A percentile compares a stretch with the other conserved stretches of the same genome.
Evolutionary conservation across 805 yeast species (phyloP).

Genomic region (Kuraishia ogatae): DNA sequence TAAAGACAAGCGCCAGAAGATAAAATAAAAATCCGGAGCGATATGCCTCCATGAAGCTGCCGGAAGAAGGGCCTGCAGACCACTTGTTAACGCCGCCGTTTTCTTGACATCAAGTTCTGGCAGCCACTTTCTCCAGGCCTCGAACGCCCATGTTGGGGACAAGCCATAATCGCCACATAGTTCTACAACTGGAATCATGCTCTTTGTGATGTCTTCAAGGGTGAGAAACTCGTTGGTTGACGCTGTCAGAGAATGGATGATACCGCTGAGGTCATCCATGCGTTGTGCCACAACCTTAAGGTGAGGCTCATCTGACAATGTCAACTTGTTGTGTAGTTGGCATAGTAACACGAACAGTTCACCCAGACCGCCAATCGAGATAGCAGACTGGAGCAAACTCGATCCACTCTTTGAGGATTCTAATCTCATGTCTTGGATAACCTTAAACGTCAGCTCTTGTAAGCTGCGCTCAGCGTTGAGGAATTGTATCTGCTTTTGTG

Average conservation of each 20-base stretch:
- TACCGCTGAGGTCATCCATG: constrained; percentile 61
- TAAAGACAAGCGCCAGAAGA: constrained; percentile 68
- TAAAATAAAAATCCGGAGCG: constrained; percentile 35
- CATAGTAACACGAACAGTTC: constrained; percentile 64
- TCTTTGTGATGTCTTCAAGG: constrained; percentile 20
- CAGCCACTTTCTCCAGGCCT: constrained; percentile 53
- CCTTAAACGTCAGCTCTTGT: constrained; percentile 41
- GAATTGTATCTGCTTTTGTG: constrained; percentile 53
- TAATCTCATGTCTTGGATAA: constrained; percentile 53
- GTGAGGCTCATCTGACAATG: constrained; percentile 22
- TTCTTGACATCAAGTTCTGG: constrained; percentile 1
- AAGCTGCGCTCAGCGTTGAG: constrained; percentile 58
- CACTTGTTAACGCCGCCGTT: background rate
- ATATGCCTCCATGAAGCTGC: constrained; percentile 19
- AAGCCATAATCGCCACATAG: constrained; percentile 35
- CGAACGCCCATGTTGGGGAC: constrained; percentile 61
- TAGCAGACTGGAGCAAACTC: constrained; percentile 38
- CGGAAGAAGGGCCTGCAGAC: constrained; percentile 5
- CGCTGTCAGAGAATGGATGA: constrained; percentile 59
- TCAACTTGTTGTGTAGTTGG: constrained; percentile 32
- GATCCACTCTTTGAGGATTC: constrained; percentile 36
- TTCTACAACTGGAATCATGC: constrained; percentile 31
- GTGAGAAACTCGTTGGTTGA: constrained; percentile 44
- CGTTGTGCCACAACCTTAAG: constrained; percentile 65
- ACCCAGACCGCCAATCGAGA: constrained; percentile 33